Percentiles rank a stretch among this genome's conserved stretches.
Conservation (phyloP, 2,329 filamentous ascomycete species). For the Aspergillus sclerotialis region DNA sequence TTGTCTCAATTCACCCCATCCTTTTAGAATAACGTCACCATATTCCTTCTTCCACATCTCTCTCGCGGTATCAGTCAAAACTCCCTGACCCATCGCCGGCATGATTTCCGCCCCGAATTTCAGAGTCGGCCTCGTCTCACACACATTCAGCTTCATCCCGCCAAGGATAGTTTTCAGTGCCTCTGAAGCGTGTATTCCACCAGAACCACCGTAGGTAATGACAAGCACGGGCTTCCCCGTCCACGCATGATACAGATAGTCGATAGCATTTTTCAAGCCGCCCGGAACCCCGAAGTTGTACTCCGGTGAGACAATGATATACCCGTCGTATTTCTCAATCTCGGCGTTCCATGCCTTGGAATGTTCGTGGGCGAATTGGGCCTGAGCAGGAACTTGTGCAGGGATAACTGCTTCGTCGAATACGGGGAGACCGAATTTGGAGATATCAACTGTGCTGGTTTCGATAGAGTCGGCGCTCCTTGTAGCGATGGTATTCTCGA, state of each 20-base stretch:
- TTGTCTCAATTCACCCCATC: too few species aligned
- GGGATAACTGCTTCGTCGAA: constrained; percentile 36
- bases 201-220: constrained; percentile 48
- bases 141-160: constrained; percentile 29
- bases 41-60: too few species aligned
- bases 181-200: constrained; percentile 30
- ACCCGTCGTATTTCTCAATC: constrained; percentile 28
- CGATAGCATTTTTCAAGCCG: constrained; percentile 55
- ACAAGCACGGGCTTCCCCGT: constrained; percentile 48
- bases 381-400: constrained; percentile 20
- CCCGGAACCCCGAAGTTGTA: constrained; percentile 53
- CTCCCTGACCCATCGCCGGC: too few species aligned
- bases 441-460: too few species aligned
- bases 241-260: constrained; percentile 56
- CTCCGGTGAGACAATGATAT: constrained; percentile 38
- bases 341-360: constrained; percentile 31
- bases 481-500: too few species aligned
- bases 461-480: too few species aligned
- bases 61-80: too few species aligned
- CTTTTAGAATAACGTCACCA: too few species aligned
- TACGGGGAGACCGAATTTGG: constrained; percentile 29
- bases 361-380: constrained; percentile 29
- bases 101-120: too few species aligned
- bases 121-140: constrained; percentile 18
- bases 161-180: constrained; percentile 29